A percentile compares a stretch with the other conserved stretches of the same genome.
These are phyloP conservation scores for Thyridium curvatum DNA, from an alignment of 2,329 filamentous ascomycete genomes.

Conservation along the genomic window DNA sequence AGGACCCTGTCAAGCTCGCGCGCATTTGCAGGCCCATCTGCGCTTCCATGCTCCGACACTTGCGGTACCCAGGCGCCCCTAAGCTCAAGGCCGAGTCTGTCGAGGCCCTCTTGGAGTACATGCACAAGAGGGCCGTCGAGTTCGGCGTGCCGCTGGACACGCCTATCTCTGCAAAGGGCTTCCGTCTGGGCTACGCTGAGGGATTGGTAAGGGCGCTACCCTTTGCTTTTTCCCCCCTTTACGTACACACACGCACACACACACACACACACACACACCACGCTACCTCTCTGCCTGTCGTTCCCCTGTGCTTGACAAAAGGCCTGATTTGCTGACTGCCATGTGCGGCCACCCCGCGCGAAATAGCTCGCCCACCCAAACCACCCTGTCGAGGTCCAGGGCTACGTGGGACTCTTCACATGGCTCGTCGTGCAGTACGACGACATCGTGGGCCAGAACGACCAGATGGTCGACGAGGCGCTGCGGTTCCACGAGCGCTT, in stretches of 20 bases:
- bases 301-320: too few relatives aligned
- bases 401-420: slow-evolving; percentile 13
- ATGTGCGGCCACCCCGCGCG: background rate
- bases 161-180: slow-evolving; percentile 11
- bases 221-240: too few relatives aligned
- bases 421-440: slow-evolving; percentile 15
- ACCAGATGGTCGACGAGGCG: slow-evolving; percentile 29
- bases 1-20: too few relatives aligned
- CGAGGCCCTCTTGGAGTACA: slow-evolving; percentile 10
- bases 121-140: slow-evolving; percentile 11
- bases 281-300: too few relatives aligned
- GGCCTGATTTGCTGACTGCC: background rate
- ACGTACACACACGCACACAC: too few relatives aligned
- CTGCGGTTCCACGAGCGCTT: slow-evolving; percentile 33
- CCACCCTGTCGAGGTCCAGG: slow-evolving; percentile 9
- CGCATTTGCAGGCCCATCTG: too few relatives aligned
- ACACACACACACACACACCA: too few relatives aligned
- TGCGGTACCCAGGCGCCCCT: slow-evolving; percentile 10
- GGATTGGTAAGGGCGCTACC: slow-evolving; percentile 10
- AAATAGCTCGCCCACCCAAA: slow-evolving; percentile 13
- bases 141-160: slow-evolving; percentile 11
- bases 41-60: slow-evolving; percentile 2
- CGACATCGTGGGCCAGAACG: slow-evolving; percentile 11
- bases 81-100: slow-evolving; percentile 8
- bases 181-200: slow-evolving; percentile 11